phyloP scores from a whole-genome alignment of 495 filamentous ascomycete genomes.

The Massariosphaeria phaeospora region DNA sequence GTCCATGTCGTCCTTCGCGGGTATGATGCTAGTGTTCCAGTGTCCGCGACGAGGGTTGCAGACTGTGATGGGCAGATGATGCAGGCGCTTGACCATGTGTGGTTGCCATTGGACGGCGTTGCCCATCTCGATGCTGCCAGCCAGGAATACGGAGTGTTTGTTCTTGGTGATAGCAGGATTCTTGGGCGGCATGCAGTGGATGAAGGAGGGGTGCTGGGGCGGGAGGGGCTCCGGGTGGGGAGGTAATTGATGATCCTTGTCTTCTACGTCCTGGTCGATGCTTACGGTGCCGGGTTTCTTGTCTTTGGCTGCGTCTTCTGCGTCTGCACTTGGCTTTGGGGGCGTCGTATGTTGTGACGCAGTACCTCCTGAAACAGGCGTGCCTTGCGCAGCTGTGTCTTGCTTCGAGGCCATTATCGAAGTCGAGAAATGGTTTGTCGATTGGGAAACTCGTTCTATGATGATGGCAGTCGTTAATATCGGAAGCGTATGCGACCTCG shows the following conservation, averaged over 20 bases:
- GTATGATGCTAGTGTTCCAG: slow-evolving; percentile 52
- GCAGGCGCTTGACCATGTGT: slow-evolving; percentile 4
- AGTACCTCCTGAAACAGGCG: too few relatives aligned
- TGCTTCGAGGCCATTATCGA: slow-evolving; percentile 2
- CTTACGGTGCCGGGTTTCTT: not conserved
- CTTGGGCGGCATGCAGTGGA: slow-evolving; percentile 10
- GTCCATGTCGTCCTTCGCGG: slow-evolving; percentile 43
- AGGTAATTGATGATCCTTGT: slow-evolving; percentile 17
- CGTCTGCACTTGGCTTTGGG: too few relatives aligned
- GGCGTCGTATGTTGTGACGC: too few relatives aligned
- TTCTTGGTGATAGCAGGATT: not conserved
- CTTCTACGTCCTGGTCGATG: slow-evolving; percentile 9
- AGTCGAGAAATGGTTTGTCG: slow-evolving; percentile 1
- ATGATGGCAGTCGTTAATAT: not conserved
- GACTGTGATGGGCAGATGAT: slow-evolving; percentile 48
- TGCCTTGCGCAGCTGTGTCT: not conserved
- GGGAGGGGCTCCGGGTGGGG: not conserved
- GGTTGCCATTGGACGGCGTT: slow-evolving; percentile 27
- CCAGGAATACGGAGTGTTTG: slow-evolving; percentile 29
- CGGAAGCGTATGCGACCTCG: not conserved
- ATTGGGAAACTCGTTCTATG: slow-evolving; percentile 1
- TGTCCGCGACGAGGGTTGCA: slow-evolving; percentile 53
- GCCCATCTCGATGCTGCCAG: slow-evolving; percentile 35
- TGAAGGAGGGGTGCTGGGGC: not conserved
- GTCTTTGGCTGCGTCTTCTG: too few relatives aligned